phyloP scores from a whole-genome alignment of 2,329 filamentous ascomycete genomes.

The Aspergillus flavus region DNA sequence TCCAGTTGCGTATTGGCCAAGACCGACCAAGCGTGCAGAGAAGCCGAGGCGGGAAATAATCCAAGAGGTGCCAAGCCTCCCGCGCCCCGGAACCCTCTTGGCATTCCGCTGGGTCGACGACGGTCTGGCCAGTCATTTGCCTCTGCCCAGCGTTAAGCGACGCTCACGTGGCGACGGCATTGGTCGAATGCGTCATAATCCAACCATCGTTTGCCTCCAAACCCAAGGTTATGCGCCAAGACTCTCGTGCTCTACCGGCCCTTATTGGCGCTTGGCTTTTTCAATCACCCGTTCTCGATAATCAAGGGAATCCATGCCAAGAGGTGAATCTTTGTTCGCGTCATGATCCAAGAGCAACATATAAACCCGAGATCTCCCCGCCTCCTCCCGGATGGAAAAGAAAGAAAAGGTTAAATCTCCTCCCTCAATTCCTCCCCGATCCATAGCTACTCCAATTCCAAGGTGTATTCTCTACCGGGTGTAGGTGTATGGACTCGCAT shows the following conservation, averaged over 20 bases:
- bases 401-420: background rate
- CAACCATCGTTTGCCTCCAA: background rate
- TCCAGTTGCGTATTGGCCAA: slow-evolving; percentile 18
- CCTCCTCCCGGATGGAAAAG: background rate
- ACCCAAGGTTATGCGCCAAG: slow-evolving; percentile 15
- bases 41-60: slow-evolving; percentile 13
- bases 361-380: background rate
- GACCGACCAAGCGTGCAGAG: slow-evolving; percentile 13
- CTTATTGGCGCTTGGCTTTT: slow-evolving; percentile 18
- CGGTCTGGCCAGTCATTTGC: slow-evolving; percentile 10
- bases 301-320: slow-evolving; percentile 1
- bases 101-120: slow-evolving; percentile 21
- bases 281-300: background rate
- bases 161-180: slow-evolving; percentile 13
- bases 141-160: slow-evolving; percentile 6
- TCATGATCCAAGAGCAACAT: slow-evolving; percentile 5
- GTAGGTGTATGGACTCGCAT: slow-evolving; percentile 36
- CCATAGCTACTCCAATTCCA: slow-evolving; percentile 17
- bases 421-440: background rate
- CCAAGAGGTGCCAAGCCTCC: slow-evolving; percentile 23
- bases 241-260: background rate
- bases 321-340: slow-evolving; percentile 10
- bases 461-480: too few species aligned
- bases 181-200: slow-evolving; percentile 22
- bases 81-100: slow-evolving; percentile 20